Evolutionary conservation across 2,329 filamentous ascomycete species (phyloP).

Genomic region (Fonsecaea erecta): DNA sequence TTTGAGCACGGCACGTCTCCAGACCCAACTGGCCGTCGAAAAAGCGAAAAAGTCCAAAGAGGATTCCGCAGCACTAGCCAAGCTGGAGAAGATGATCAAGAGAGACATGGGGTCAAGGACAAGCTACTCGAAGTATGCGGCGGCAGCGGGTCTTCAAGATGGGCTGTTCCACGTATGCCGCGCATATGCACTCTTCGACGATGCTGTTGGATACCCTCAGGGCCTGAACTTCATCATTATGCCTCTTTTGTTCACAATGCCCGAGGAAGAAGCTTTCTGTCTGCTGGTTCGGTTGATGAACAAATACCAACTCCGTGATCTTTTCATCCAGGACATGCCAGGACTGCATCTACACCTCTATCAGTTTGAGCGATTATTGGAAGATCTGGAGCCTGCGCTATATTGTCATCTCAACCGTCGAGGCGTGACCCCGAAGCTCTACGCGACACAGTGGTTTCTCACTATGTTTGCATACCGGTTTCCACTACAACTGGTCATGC

Average conservation of each 20-base stretch:
- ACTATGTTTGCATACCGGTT: slow-evolving; percentile 99
- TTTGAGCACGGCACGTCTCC: slow-evolving; percentile 60
- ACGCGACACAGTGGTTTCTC: slow-evolving; percentile 98
- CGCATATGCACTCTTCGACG: slow-evolving; percentile 93
- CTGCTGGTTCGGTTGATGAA: slow-evolving; percentile 94
- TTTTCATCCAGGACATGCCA: slow-evolving; percentile 96
- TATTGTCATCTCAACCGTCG: slow-evolving; percentile 92
- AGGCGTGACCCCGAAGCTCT: slow-evolving; percentile 86
- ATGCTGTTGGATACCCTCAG: slow-evolving; percentile 93
- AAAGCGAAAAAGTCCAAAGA: slow-evolving; percentile 80
- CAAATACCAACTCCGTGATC: slow-evolving; percentile 87
- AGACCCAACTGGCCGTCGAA: slow-evolving; percentile 67
- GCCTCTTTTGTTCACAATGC: slow-evolving; percentile 98
- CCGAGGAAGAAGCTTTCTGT: slow-evolving; percentile 95
- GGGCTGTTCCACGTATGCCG: slow-evolving; percentile 95
- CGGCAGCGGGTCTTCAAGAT: slow-evolving; percentile 88
- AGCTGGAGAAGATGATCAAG: slow-evolving; percentile 88
- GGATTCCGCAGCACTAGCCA: slow-evolving; percentile 72
- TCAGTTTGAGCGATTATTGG: slow-evolving; percentile 90
- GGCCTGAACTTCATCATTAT: slow-evolving; percentile 99
- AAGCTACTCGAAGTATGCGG: slow-evolving; percentile 94
- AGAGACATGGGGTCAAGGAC: slow-evolving; percentile 90
- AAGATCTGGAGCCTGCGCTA: slow-evolving; percentile 90
- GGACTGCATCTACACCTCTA: slow-evolving; percentile 91
- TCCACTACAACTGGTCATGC: slow-evolving; percentile 90